A percentile compares a stretch with the other conserved stretches of the same genome.
phyloP scores from a whole-genome alignment of 1,139 yeast species.

The Maudiozyma humilis region DNA sequence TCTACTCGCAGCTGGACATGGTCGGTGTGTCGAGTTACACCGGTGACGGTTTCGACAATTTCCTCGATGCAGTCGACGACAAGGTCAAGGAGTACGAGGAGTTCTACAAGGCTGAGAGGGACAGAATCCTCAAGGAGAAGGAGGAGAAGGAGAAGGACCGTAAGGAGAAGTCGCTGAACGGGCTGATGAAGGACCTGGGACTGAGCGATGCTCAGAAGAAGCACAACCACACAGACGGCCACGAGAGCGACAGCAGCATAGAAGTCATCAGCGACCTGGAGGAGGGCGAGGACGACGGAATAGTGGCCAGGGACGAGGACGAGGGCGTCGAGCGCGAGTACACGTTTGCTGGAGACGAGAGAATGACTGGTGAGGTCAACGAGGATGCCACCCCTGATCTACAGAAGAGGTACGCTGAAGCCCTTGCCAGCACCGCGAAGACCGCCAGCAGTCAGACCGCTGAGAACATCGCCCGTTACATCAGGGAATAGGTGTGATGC shows the following conservation, averaged over 20 bases:
- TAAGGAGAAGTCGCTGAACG: conserved; percentile 62
- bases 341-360: conserved; percentile 63
- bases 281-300: conserved; percentile 53
- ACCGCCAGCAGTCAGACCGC: conserved; percentile 57
- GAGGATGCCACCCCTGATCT: conserved; percentile 44
- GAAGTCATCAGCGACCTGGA: conserved; percentile 67
- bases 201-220: conserved; percentile 31
- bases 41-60: conserved; percentile 91
- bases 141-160: conserved; percentile 65
- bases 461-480: conserved; percentile 61
- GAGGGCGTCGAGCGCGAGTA: conserved; percentile 55
- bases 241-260: conserved; percentile 35
- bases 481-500: conserved; percentile 32
- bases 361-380: conserved; percentile 49
- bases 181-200: conserved; percentile 79
- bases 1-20: conserved; percentile 85
- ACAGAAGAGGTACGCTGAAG: conserved; percentile 64
- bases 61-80: conserved; percentile 68
- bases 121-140: conserved; percentile 65
- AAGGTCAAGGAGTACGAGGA: conserved; percentile 84
- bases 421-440: conserved; percentile 58
- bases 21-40: conserved; percentile 88
- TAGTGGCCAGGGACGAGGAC: conserved; percentile 57
- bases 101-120: conserved; percentile 80
- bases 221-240: too few relatives aligned